These are phyloP conservation scores for Osmozyma mogii DNA, from an alignment of 805 yeast species.

Conservation along the genomic window DNA sequence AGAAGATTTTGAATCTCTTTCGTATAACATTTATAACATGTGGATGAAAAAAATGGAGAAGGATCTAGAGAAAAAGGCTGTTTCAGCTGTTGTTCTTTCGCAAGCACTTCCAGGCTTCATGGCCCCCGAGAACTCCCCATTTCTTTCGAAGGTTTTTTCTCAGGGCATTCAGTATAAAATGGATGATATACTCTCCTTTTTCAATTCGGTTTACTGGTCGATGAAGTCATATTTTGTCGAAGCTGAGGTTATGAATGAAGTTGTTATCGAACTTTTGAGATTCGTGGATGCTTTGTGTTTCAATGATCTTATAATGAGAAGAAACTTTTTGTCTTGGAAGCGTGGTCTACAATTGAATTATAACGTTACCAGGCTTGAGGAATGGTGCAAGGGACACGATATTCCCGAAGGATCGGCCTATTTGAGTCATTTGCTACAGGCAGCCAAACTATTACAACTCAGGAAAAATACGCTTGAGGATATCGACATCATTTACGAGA, in stretches of 20 bases:
- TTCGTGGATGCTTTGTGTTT: constrained; percentile 90
- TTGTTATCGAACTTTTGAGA: constrained; percentile 71
- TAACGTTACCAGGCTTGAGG: constrained; percentile 92
- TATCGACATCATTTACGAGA: constrained; percentile 85
- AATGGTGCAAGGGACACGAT: constrained; percentile 95
- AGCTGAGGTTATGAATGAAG: constrained; percentile 74
- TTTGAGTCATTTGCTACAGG: constrained; percentile 81
- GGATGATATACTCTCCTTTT: constrained; percentile 88
- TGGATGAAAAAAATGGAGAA: constrained; percentile 96
- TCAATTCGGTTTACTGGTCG: constrained; percentile 87
- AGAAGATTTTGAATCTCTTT: constrained; percentile 88
- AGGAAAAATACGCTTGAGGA: constrained; percentile 85
- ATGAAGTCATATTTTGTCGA: constrained; percentile 89
- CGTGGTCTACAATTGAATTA: constrained; percentile 95
- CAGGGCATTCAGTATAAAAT: constrained; percentile 69
- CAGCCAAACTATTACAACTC: constrained; percentile 86
- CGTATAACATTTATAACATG: constrained; percentile 89
- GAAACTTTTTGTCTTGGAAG: constrained; percentile 94
- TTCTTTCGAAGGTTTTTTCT: constrained; percentile 75
- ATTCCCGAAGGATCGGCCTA: constrained; percentile 81
- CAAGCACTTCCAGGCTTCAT: constrained; percentile 95
- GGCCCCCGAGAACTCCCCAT: constrained; percentile 76
- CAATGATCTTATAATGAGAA: constrained; percentile 91
- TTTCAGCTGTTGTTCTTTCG: constrained; percentile 90
- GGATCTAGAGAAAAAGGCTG: constrained; percentile 81